Conservation (phyloP, 345 rosid species). For the Pistacia vera region DNA sequence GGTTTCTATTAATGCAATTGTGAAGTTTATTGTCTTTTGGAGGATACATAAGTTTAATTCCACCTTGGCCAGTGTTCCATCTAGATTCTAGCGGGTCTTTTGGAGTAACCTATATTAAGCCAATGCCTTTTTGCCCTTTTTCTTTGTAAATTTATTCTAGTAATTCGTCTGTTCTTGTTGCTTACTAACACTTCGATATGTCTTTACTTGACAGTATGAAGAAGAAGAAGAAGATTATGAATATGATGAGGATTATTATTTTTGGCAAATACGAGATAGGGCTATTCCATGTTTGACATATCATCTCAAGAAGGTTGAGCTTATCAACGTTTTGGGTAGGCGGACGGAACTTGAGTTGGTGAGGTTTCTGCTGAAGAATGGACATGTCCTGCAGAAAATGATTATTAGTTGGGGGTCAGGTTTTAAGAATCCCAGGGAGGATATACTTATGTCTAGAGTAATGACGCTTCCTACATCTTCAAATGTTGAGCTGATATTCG, state of each 20-base stretch:
- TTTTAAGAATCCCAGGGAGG: not conserved
- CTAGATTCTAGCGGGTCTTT: not conserved
- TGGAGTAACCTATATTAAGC: not conserved
- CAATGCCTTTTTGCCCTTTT: not conserved
- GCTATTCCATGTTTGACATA: not conserved
- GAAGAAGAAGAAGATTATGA: too few species aligned
- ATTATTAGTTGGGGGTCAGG: not conserved
- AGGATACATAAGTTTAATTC: too few species aligned
- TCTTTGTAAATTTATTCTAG: too few species aligned
- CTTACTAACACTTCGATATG: not conserved
- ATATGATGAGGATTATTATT: not conserved
- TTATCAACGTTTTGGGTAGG: not conserved
- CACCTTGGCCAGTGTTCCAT: too few species aligned
- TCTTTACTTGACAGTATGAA: not conserved
- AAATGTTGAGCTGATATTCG: not conserved
- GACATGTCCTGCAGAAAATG: not conserved
- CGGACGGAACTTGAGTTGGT: not conserved
- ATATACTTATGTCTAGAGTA: not conserved
- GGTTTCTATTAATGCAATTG: too few species aligned
- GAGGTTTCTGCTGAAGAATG: not conserved
- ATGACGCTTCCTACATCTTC: not conserved
- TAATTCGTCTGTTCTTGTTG: not conserved
- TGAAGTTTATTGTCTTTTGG: too few species aligned
- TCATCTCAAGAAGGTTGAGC: constrained; percentile 4
- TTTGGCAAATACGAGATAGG: not conserved